These are phyloP conservation scores for Ascochyta viciae-villosae DNA, from an alignment of 2,329 filamentous ascomycete species.

Conservation along the genomic window DNA sequence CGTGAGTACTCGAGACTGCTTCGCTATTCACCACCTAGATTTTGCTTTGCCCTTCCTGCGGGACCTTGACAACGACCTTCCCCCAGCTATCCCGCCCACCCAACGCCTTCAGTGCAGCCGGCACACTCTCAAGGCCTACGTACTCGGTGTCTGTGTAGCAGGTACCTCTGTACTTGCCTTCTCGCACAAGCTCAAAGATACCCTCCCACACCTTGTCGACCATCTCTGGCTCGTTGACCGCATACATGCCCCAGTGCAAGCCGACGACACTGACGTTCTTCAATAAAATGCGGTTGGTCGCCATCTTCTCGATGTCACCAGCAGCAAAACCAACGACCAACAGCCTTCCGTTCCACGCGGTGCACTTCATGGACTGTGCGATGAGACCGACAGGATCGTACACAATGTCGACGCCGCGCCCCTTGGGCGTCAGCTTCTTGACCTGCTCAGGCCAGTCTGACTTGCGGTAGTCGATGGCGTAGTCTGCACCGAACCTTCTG, in stretches of 20 bases:
- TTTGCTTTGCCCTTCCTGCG: constrained; percentile 59
- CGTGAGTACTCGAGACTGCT: background rate
- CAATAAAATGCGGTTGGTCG: constrained; percentile 87
- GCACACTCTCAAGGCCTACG: constrained; percentile 80
- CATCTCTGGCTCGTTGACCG: constrained; percentile 72
- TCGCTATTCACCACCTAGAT: constrained; percentile 27
- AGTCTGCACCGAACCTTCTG: constrained; percentile 81
- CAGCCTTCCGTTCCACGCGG: constrained; percentile 89
- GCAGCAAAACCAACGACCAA: constrained; percentile 90
- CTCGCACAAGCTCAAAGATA: constrained; percentile 76
- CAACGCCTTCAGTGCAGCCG: constrained; percentile 76
- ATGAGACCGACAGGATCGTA: constrained; percentile 94
- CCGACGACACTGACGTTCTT: constrained; percentile 94
- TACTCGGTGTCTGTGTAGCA: constrained; percentile 84
- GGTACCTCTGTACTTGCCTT: constrained; percentile 82
- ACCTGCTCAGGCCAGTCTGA: constrained; percentile 70
- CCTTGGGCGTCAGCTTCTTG: constrained; percentile 76
- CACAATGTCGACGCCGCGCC: constrained; percentile 84
- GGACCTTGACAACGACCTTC: constrained; percentile 90
- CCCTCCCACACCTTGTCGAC: constrained; percentile 81
- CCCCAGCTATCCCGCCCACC: constrained; percentile 89
- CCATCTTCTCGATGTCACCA: constrained; percentile 86
- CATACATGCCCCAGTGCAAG: constrained; percentile 89
- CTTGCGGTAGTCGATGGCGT: constrained; percentile 78
- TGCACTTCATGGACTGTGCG: constrained; percentile 86